These are phyloP conservation scores for Arxiozyma heterogenica DNA, from an alignment of 1,139 yeast species.

Conservation along the genomic window DNA sequence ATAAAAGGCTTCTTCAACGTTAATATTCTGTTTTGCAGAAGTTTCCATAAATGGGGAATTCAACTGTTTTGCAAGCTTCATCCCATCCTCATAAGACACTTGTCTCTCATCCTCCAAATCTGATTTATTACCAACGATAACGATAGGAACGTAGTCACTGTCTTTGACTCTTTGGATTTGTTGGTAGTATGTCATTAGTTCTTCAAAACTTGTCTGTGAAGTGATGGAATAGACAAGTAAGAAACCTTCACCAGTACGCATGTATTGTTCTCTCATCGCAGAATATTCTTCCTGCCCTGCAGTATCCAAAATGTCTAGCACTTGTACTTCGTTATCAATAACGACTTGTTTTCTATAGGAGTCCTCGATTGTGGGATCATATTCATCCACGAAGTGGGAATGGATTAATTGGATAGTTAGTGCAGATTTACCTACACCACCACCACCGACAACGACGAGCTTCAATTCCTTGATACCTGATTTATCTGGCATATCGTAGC, in stretches of 20 bases:
- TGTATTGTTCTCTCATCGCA: conserved; percentile 90
- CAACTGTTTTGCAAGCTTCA: conserved; percentile 61
- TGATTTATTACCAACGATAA: conserved; percentile 69
- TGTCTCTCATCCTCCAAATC: conserved; percentile 77
- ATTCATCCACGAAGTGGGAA: conserved; percentile 88
- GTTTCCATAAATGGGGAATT: conserved; percentile 84
- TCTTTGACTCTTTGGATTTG: conserved; percentile 85
- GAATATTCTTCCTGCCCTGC: conserved; percentile 98
- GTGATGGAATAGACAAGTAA: conserved; percentile 77
- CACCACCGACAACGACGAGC: conserved; percentile 93
- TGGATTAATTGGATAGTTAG: conserved; percentile 84
- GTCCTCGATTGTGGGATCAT: conserved; percentile 96
- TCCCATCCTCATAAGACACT: conserved; percentile 75
- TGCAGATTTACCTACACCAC: conserved; percentile 97
- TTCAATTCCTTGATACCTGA: conserved; percentile 53
- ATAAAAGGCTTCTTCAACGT: conserved; percentile 87
- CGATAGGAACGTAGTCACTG: conserved; percentile 58
- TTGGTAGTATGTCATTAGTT: conserved; percentile 66
- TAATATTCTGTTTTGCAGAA: conserved; percentile 84
- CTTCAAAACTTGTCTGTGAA: conserved; percentile 70
- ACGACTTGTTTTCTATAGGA: conserved; percentile 74
- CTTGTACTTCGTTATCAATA: conserved; percentile 69
- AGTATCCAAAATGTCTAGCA: conserved; percentile 83
- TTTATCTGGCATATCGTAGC: conserved; percentile 7
- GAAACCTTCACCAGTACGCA: conserved; percentile 91